Base-by-base conservation (phyloP, 2,329 filamentous ascomycete species). In the Pezicula neosporulosa region DNA sequence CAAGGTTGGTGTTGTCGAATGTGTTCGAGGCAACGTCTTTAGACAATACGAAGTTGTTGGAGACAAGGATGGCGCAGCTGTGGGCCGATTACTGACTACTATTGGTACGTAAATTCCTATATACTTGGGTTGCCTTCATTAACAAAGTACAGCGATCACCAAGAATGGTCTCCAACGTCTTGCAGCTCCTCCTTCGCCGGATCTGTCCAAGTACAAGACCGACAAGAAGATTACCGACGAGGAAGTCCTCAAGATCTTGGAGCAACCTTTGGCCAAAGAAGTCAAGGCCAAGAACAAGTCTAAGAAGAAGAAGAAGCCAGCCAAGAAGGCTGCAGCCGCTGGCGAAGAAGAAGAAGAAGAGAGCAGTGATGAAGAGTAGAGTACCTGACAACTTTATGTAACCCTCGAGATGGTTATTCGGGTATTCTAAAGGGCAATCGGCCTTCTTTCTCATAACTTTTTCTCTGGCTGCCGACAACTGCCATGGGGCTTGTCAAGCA, bases 171-270 rank as follows among this genome's bases (percentile, higher is more conserved):
- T 99, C 65, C 90, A 88, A 67, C 90, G 89, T 75, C 77, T 99
- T 52, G 86, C 90, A 63, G 86, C 82, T 24, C 86, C 94, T 33
- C 84, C 89, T 56, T 70, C 85, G 19, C 79, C 87, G 57, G 90
- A 97, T 67, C 70, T 94, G 56, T 82, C 80, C 68, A 91, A 92
- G 77, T 83, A 87, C 79, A 87, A 96, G 82, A 87, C 90, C 33
- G 92, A 97, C 72, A 97, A 97, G 83, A 97, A 97, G 82, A 96
- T 99, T 66, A 87, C 85, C 60, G 93, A 97, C 59, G 90, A 96
- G 76, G 93, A 97, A 76, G 81, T 99, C 60, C 84, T 97, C 63
- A 90, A 94, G 80, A 93, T 97, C 59, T 81, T 99, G 47, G 91
- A 94, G 75, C 89, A 89, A 72, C 93, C 93, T 30, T 74, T 96